Evolutionary conservation across 1,284 basidiomycete species (phyloP).

Genomic region (Melampsora americana): DNA sequence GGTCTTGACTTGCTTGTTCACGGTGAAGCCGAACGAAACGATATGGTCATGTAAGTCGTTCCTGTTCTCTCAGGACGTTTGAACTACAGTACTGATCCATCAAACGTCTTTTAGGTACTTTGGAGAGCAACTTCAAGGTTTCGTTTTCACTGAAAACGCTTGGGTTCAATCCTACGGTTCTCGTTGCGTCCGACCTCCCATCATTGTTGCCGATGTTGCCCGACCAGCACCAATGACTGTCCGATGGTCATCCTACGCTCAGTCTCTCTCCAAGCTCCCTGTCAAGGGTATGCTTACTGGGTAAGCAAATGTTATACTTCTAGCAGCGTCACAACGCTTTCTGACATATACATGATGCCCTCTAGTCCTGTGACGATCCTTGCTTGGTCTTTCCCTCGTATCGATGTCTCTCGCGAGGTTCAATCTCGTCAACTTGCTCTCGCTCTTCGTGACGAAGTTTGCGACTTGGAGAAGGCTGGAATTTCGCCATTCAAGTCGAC

Average conservation of each 20-base stretch:
- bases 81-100: slow-evolving; percentile 46
- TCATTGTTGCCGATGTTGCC: slow-evolving; percentile 97
- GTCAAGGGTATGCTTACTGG: slow-evolving; percentile 89
- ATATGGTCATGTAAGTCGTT: slow-evolving; percentile 54
- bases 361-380: slow-evolving; percentile 64
- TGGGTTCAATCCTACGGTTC: slow-evolving; percentile 97
- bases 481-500: slow-evolving; percentile 99
- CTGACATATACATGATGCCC: background rate
- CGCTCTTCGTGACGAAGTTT: slow-evolving; percentile 95
- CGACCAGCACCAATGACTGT: slow-evolving; percentile 92
- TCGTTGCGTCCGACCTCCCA: slow-evolving; percentile 97
- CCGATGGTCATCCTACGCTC: slow-evolving; percentile 93
- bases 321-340: background rate
- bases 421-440: slow-evolving; percentile 99
- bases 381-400: slow-evolving; percentile 99
- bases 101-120: slow-evolving; percentile 77
- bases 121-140: slow-evolving; percentile 91
- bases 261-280: slow-evolving; percentile 85
- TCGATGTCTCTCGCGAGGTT: slow-evolving; percentile 90
- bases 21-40: slow-evolving; percentile 74
- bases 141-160: slow-evolving; percentile 95
- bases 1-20: slow-evolving; percentile 97
- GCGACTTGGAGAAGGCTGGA: slow-evolving; percentile 95
- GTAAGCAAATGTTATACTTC: slow-evolving; percentile 61
- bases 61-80: slow-evolving; percentile 47